Percentiles rank a stretch among this genome's conserved stretches.
phyloP scores from a whole-genome alignment of 176 grass and related monocot genomes.

The Oryza meyeriana region DNA sequence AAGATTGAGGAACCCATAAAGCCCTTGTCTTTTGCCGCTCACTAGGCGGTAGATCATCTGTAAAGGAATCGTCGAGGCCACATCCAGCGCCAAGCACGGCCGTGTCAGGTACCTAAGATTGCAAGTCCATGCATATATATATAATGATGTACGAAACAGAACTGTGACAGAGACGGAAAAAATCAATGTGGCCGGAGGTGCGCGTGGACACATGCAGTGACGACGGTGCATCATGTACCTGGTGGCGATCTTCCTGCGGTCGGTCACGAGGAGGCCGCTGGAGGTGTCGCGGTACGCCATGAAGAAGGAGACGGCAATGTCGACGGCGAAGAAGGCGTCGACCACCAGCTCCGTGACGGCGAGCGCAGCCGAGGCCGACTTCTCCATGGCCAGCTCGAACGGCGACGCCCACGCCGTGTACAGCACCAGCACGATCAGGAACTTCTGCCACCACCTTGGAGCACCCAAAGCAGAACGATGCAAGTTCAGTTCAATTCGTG shows the following conservation, averaged over 20 bases:
- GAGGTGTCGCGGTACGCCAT: constrained; percentile 57
- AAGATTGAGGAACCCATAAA: constrained; percentile 34
- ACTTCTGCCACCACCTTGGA: constrained; percentile 59
- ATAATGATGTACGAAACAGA: too few relatives aligned
- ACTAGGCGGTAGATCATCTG: constrained; percentile 39
- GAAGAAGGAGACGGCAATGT: constrained; percentile 64
- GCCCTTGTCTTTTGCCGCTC: constrained; percentile 18
- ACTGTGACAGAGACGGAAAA: too few relatives aligned
- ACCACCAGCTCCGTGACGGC: constrained; percentile 41
- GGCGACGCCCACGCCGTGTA: constrained; percentile 62
- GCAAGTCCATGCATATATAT: neutral
- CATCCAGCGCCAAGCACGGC: constrained; percentile 49
- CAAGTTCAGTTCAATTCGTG: neutral
- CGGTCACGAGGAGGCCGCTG: constrained; percentile 48
- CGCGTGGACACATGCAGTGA: neutral
- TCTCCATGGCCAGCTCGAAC: constrained; percentile 50
- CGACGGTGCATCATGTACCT: constrained; percentile 21
- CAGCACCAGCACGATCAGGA: constrained; percentile 50
- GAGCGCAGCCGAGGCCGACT: constrained; percentile 20
- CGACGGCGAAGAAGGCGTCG: constrained; percentile 54
- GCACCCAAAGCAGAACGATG: neutral
- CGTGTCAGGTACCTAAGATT: constrained; percentile 23
- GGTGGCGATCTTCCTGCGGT: constrained; percentile 43
- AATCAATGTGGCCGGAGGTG: too few relatives aligned
- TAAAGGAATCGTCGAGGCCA: constrained; percentile 55